These are phyloP conservation scores for Ophiostoma angusticollis DNA, from an alignment of 2,329 filamentous ascomycete genomes.

Conservation along the genomic window DNA sequence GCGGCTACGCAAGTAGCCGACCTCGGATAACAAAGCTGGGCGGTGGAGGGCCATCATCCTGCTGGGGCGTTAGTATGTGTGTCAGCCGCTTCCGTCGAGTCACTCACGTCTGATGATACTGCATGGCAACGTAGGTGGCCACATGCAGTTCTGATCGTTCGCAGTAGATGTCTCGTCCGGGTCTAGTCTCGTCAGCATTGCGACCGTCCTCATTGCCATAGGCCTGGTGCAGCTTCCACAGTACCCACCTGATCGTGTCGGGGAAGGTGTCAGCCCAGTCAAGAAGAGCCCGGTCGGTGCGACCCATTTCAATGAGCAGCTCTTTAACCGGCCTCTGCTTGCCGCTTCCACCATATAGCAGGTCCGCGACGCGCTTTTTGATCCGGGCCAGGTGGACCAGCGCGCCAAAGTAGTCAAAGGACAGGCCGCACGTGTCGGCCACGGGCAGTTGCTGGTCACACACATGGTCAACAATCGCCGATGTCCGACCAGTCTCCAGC, in stretches of 20 bases:
- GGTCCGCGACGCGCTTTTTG: conserved; percentile 1
- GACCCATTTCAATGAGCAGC: conserved; percentile 7
- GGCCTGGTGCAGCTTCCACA: too few relatives aligned
- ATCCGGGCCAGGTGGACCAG: conserved; percentile 4
- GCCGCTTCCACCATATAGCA: conserved; percentile 1
- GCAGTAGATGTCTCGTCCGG: conserved; percentile 7
- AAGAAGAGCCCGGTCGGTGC: conserved; percentile 6
- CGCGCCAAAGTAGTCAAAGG: conserved; percentile 4
- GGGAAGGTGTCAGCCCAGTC: conserved; percentile 9
- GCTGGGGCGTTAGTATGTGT: background rate
- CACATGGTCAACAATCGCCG: conserved; percentile 7
- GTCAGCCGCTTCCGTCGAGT: background rate
- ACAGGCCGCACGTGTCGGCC: background rate
- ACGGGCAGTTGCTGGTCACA: background rate
- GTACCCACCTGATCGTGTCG: conserved; percentile 1
- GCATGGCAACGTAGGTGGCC: conserved; percentile 6
- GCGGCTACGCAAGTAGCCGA: conserved; percentile 6
- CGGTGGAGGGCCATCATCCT: conserved; percentile 8
- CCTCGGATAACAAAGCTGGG: conserved; percentile 3
- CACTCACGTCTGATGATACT: conserved; percentile 7
- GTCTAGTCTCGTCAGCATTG: too few relatives aligned
- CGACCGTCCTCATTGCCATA: too few relatives aligned
- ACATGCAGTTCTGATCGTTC: conserved; percentile 3
- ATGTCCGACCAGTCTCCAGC: conserved; percentile 7
- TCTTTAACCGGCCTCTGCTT: conserved; percentile 1